Conservation (phyloP, 116 monocot species). For the Posidonia oceanica region DNA sequence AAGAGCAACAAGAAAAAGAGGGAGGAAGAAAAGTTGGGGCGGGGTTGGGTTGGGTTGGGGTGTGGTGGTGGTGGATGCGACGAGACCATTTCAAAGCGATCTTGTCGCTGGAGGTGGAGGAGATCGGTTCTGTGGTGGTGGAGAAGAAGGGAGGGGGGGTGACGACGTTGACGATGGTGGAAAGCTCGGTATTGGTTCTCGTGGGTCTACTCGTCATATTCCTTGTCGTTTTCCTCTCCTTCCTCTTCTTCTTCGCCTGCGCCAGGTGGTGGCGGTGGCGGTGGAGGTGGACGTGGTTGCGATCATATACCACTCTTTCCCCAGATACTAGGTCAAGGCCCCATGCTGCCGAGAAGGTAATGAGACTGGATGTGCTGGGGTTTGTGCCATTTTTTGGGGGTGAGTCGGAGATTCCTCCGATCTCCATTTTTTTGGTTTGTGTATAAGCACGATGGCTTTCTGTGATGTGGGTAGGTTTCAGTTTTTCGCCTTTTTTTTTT, state of each 20-base stretch:
- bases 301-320: not conserved
- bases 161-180: not conserved
- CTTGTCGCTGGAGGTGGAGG: not conserved
- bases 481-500: not conserved
- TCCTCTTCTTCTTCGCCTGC: conserved; percentile 5
- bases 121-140: not conserved
- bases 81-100: too few species aligned
- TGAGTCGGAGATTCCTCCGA: not conserved
- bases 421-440: not conserved
- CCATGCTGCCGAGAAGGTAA: not conserved
- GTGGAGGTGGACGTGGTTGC: not conserved
- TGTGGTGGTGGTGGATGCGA: too few species aligned
- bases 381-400: not conserved
- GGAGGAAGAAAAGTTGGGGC: too few species aligned
- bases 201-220: conserved; percentile 23
- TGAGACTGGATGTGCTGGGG: not conserved
- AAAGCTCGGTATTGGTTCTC: not conserved
- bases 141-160: not conserved
- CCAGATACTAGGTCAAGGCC: not conserved
- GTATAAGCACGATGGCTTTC: not conserved
- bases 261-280: not conserved
- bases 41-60: too few species aligned
- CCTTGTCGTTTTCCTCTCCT: conserved; percentile 28
- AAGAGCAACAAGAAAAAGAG: too few species aligned
- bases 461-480: not conserved